These are phyloP conservation scores for Primulina eburnea DNA, from an alignment of 257 asterid species.

Conservation along the genomic window DNA sequence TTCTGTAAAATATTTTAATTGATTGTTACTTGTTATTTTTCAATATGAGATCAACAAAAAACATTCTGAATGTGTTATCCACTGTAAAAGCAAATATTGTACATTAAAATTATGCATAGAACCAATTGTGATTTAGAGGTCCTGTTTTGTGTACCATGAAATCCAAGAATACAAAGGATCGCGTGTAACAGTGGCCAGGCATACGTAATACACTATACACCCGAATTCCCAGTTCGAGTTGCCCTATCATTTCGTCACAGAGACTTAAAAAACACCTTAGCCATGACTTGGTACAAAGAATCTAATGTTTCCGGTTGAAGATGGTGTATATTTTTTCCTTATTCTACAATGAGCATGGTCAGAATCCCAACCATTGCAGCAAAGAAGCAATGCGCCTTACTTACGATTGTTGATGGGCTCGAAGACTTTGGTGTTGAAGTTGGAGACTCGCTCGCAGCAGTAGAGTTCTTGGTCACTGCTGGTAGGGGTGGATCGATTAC, in stretches of 20 bases:
- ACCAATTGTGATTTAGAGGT: no score
- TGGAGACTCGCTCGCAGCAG: background rate
- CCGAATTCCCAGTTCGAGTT: background rate
- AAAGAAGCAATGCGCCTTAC: conserved; percentile 8
- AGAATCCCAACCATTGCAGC: conserved; percentile 29
- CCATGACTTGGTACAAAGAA: background rate
- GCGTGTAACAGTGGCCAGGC: background rate
- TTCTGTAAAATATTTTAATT: no score
- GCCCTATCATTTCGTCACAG: background rate
- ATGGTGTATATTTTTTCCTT: background rate
- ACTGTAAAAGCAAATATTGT: background rate
- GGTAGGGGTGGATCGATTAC: conserved; percentile 57
- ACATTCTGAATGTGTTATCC: no score
- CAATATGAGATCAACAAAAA: no score
- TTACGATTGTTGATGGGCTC: conserved; percentile 14
- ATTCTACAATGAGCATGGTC: conserved; percentile 25
- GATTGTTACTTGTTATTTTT: no score
- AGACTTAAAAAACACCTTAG: background rate
- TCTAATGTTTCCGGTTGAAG: background rate
- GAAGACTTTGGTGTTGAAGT: conserved; percentile 30
- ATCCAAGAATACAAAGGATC: background rate
- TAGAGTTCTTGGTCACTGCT: conserved; percentile 28
- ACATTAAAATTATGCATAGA: background rate
- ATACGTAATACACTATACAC: background rate
- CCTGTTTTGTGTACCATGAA: background rate